Conservation (phyloP, 306 rosid species). For the Rubus idaeus region DNA sequence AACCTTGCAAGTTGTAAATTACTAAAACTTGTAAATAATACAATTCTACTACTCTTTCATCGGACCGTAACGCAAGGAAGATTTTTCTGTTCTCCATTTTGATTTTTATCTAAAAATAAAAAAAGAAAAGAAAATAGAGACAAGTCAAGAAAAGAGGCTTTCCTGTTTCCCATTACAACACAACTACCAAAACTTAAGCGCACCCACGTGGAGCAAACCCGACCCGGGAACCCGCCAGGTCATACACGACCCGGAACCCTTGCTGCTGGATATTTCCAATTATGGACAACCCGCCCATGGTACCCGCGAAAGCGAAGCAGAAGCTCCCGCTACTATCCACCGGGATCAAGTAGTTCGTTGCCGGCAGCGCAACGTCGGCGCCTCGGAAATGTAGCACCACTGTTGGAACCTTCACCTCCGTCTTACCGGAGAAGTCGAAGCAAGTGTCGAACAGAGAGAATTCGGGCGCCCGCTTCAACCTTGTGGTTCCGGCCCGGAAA, state of each 20-base stretch:
- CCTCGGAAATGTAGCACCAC: slow-evolving; percentile 81
- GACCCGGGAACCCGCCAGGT: slow-evolving; percentile 70
- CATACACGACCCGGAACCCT: slow-evolving; percentile 83
- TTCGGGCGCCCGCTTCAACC: slow-evolving; percentile 64
- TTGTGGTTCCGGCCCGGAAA: slow-evolving; percentile 54
- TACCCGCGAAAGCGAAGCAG: slow-evolving; percentile 96
- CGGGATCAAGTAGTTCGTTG: slow-evolving; percentile 78
- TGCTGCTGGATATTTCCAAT: slow-evolving; percentile 96
- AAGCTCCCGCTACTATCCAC: slow-evolving; percentile 78
- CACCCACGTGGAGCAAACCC: slow-evolving; percentile 90
- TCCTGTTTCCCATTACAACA: slow-evolving; percentile 19
- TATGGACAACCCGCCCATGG: slow-evolving; percentile 79
- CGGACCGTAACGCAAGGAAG: slow-evolving; percentile 6
- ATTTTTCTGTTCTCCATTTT: background rate
- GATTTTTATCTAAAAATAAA: background rate
- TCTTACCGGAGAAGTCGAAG: slow-evolving; percentile 69
- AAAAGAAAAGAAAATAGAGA: background rate
- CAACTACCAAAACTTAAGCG: slow-evolving; percentile 25
- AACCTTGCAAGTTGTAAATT: background rate
- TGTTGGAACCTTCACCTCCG: slow-evolving; percentile 83
- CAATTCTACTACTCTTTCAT: background rate
- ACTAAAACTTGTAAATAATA: background rate
- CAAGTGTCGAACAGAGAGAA: slow-evolving; percentile 92
- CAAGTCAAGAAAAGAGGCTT: slow-evolving; percentile 2
- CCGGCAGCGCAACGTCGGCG: slow-evolving; percentile 75